These are phyloP conservation scores for Blumeria hordei DNA, from an alignment of 2,329 filamentous ascomycete species.

Conservation along the genomic window DNA sequence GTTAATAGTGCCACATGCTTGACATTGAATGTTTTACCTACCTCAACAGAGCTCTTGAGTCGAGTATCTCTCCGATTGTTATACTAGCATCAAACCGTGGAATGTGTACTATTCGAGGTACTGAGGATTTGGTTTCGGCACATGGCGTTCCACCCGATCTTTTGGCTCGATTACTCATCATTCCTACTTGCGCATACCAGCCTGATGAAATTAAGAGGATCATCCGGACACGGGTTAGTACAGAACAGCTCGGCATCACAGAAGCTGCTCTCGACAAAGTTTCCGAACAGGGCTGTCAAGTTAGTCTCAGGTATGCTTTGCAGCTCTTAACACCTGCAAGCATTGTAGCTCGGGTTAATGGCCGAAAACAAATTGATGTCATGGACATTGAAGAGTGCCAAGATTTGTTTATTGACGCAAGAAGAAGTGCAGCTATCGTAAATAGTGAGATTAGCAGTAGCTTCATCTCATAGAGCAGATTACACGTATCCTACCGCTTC, in stretches of 20 bases:
- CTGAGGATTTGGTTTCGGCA: conserved; percentile 55
- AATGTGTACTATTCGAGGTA: conserved; percentile 77
- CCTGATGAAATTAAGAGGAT: conserved; percentile 82
- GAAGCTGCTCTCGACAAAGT: conserved; percentile 74
- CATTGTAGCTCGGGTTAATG: conserved; percentile 72
- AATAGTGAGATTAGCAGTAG: conserved; percentile 33
- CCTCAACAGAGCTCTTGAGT: conserved; percentile 93
- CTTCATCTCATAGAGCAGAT: conserved; percentile 20
- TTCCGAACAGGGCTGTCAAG: conserved; percentile 62
- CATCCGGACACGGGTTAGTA: conserved; percentile 59
- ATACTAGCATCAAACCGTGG: conserved; percentile 94
- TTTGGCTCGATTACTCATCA: conserved; percentile 77
- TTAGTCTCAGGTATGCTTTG: conserved; percentile 78
- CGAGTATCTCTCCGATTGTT: conserved; percentile 82
- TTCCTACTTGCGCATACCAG: conserved; percentile 78
- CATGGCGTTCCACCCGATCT: conserved; percentile 92
- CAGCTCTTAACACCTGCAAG: conserved; percentile 46
- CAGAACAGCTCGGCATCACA: conserved; percentile 55
- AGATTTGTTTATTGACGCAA: conserved; percentile 62
- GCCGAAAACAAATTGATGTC: conserved; percentile 50
- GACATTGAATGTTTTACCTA: conserved; percentile 99
- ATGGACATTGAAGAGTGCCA: conserved; percentile 61
- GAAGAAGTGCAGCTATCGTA: conserved; percentile 50
- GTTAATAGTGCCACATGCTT: conserved; percentile 77
- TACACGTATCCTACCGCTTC: conserved; percentile 3